phyloP scores from a whole-genome alignment of 2,329 filamentous ascomycete genomes.

The Huntiella decipiens region DNA sequence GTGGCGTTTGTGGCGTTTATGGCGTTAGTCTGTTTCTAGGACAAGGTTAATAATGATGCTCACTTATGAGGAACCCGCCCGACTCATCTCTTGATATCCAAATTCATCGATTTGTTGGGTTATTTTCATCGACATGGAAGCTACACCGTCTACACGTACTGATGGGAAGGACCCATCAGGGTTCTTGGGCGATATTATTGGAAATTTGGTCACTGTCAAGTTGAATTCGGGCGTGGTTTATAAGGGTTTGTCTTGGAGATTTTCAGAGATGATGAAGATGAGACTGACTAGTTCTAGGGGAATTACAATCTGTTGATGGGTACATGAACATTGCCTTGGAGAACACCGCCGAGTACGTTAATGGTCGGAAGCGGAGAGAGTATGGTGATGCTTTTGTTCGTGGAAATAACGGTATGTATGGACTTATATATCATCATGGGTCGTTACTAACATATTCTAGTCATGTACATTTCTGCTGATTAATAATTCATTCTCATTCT shows the following conservation, averaged over 20 bases:
- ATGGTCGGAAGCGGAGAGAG: conserved; percentile 60
- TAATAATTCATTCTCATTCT: conserved; percentile 17
- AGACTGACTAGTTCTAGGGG: conserved; percentile 35
- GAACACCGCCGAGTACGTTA: conserved; percentile 81
- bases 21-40: too few relatives aligned
- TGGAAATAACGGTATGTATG: conserved; percentile 68
- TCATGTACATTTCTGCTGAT: conserved; percentile 54
- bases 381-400: conserved; percentile 93
- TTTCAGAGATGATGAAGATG: not conserved
- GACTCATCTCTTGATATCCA: too few relatives aligned
- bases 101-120: conserved; percentile 2
- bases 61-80: too few relatives aligned
- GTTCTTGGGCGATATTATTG: conserved; percentile 88
- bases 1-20: too few relatives aligned
- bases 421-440: not conserved
- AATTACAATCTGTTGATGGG: conserved; percentile 89
- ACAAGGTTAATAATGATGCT: too few relatives aligned
- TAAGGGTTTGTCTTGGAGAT: conserved; percentile 46
- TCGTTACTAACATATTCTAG: conserved; percentile 20
- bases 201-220: conserved; percentile 85
- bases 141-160: conserved; percentile 39
- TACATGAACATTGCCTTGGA: conserved; percentile 99
- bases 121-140: conserved; percentile 42
- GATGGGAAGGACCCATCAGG: conserved; percentile 84
- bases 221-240: conserved; percentile 97